These are phyloP conservation scores for Letharia lupina DNA, from an alignment of 495 filamentous ascomycete species.

Conservation along the genomic window DNA sequence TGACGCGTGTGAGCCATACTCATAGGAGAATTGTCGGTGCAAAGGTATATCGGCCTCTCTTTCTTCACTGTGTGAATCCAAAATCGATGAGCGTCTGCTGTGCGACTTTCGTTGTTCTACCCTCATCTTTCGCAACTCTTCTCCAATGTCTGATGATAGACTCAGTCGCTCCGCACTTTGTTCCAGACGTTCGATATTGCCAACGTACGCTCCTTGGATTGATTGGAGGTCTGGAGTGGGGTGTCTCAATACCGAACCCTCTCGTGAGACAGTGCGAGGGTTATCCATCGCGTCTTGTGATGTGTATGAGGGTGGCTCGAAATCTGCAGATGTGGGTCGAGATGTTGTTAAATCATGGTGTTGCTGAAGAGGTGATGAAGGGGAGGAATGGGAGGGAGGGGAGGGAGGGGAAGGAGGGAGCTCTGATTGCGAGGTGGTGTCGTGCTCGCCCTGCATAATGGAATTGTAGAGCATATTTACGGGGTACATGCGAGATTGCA, in stretches of 20 bases:
- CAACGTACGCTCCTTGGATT: slow-evolving; percentile 61
- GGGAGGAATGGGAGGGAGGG: not conserved
- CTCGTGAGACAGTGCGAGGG: slow-evolving; percentile 52
- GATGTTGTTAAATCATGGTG: slow-evolving; percentile 1
- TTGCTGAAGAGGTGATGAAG: not conserved
- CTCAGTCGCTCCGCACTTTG: slow-evolving; percentile 74
- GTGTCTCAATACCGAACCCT: slow-evolving; percentile 56
- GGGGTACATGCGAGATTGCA: not conserved
- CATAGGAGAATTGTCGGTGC: slow-evolving; percentile 44
- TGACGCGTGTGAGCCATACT: slow-evolving; percentile 38
- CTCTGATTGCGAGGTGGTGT: slow-evolving; percentile 28
- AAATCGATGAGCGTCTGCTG: slow-evolving; percentile 50
- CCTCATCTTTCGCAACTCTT: slow-evolving; percentile 73
- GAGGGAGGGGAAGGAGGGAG: not conserved
- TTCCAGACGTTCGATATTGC: slow-evolving; percentile 77
- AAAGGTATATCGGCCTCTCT: slow-evolving; percentile 22
- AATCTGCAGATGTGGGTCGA: slow-evolving; percentile 5
- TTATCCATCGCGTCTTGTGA: slow-evolving; percentile 35
- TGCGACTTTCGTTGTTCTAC: slow-evolving; percentile 64
- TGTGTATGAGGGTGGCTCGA: slow-evolving; percentile 11
- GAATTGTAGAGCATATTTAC: slow-evolving; percentile 41
- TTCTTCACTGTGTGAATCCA: slow-evolving; percentile 34
- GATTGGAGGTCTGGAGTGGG: slow-evolving; percentile 69
- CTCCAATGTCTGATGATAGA: slow-evolving; percentile 63
- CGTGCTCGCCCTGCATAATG: slow-evolving; percentile 37